Percentiles rank a stretch among this genome's conserved stretches.
These are phyloP conservation scores for Daldinia grandis DNA, from an alignment of 495 filamentous ascomycete genomes.

Conservation along the genomic window DNA sequence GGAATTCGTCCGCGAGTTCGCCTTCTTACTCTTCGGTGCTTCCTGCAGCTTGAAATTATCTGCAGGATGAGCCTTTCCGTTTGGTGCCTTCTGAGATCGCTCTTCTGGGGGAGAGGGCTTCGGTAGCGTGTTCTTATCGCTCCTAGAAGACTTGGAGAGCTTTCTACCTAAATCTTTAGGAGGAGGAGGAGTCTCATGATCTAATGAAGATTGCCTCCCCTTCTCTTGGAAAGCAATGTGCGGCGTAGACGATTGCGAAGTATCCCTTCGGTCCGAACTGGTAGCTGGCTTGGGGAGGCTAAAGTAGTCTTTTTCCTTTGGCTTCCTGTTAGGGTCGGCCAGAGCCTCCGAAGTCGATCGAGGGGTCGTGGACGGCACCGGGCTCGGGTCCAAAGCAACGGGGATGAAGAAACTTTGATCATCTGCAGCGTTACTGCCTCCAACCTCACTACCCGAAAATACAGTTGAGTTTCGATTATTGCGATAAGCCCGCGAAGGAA, in stretches of 20 bases:
- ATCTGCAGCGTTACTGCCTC: constrained; percentile 60
- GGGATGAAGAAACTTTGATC: constrained; percentile 86
- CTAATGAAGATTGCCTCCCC: constrained; percentile 67
- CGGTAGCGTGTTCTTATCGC: constrained; percentile 48
- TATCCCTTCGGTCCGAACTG: constrained; percentile 47
- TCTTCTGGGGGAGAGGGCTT: constrained; percentile 55
- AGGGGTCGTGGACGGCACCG: constrained; percentile 68
- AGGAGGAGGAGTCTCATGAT: constrained; percentile 57
- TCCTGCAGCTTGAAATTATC: constrained; percentile 80
- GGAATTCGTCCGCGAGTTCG: constrained; percentile 71
- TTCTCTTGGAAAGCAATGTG: constrained; percentile 95
- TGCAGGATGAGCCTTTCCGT: constrained; percentile 40
- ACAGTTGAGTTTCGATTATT: constrained; percentile 77
- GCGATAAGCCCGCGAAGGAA: constrained; percentile 79
- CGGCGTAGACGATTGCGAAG: constrained; percentile 67
- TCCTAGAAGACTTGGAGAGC: constrained; percentile 54
- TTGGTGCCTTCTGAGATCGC: constrained; percentile 47
- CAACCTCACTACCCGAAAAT: constrained; percentile 65
- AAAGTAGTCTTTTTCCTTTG: constrained; percentile 65
- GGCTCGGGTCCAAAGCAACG: constrained; percentile 85
- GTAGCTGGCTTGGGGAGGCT: constrained; percentile 43
- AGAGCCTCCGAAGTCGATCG: constrained; percentile 62
- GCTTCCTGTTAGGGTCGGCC: constrained; percentile 52
- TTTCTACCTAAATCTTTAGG: constrained; percentile 52
- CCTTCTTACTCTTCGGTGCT: constrained; percentile 72